phyloP scores from a whole-genome alignment of 352 stramenopile genomes.

The Phytophthora melonis region DNA sequence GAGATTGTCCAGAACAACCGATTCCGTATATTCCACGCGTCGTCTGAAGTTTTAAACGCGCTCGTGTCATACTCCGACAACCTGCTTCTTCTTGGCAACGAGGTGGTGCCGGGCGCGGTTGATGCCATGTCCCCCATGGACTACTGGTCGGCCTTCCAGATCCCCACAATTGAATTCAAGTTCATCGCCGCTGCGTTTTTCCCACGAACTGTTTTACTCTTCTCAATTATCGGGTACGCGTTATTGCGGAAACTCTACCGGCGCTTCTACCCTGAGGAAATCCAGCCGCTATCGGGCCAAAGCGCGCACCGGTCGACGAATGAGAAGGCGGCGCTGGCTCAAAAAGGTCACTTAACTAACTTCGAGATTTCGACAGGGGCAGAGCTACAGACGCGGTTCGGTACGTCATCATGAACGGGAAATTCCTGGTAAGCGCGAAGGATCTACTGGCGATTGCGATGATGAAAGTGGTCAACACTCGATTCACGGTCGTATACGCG shows the following conservation, averaged over 20 bases:
- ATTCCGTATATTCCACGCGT: neutral
- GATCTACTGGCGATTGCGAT: slow-evolving; percentile 33
- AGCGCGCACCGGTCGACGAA: slow-evolving; percentile 7
- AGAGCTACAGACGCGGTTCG: slow-evolving; percentile 35
- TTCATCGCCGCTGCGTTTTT: slow-evolving; percentile 23
- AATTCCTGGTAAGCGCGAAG: slow-evolving; percentile 42
- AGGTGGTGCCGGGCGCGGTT: neutral
- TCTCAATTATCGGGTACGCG: slow-evolving; percentile 8
- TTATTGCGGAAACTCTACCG: slow-evolving; percentile 25
- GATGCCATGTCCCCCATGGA: slow-evolving; percentile 13
- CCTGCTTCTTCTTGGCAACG: neutral
- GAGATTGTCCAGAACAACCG: neutral
- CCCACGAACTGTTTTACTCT: slow-evolving; percentile 20
- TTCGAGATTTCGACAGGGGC: slow-evolving; percentile 41
- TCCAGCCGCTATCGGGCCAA: slow-evolving; percentile 5
- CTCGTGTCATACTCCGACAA: neutral
- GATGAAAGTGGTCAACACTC: slow-evolving; percentile 41
- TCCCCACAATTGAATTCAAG: slow-evolving; percentile 7
- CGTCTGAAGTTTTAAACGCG: neutral
- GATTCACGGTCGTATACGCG: slow-evolving; percentile 35
- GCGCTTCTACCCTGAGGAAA: slow-evolving; percentile 17
- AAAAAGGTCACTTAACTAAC: slow-evolving; percentile 30
- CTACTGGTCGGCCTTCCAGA: slow-evolving; percentile 27
- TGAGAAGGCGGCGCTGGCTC: slow-evolving; percentile 8
- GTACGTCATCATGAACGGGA: slow-evolving; percentile 48